phyloP scores from a whole-genome alignment of 768 basidiomycete genomes.

The Galerina sulciceps region DNA sequence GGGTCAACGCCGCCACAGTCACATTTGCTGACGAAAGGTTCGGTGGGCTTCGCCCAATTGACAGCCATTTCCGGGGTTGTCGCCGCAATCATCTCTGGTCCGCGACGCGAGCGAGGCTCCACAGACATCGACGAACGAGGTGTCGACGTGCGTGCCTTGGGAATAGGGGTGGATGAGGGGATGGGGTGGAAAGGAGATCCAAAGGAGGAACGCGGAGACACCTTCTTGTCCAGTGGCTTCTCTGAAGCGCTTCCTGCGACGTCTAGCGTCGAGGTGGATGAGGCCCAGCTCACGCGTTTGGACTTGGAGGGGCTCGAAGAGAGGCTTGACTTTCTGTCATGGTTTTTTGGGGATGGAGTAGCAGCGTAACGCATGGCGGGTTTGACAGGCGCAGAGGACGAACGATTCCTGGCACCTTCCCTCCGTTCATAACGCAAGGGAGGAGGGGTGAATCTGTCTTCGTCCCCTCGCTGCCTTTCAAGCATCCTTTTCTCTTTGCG shows the following conservation, averaged over 20 bases:
- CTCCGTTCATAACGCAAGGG: constrained; percentile 17
- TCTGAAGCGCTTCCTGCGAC: constrained; percentile 17
- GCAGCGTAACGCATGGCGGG: constrained; percentile 5
- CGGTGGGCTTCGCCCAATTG: constrained; percentile 19
- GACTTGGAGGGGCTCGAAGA: constrained; percentile 16
- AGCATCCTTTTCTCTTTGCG: constrained; percentile 20
- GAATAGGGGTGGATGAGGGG: constrained; percentile 7
- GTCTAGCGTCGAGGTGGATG: constrained; percentile 27
- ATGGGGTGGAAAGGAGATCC: neutral
- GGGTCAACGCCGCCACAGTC: constrained; percentile 1
- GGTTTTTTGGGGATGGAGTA: neutral
- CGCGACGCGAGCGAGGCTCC: constrained; percentile 21
- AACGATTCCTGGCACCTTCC: constrained; percentile 2
- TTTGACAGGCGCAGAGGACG: constrained; percentile 10
- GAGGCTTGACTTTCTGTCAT: constrained; percentile 18
- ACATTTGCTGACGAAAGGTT: constrained; percentile 3
- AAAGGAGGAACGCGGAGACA: neutral
- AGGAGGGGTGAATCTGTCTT: constrained; percentile 21
- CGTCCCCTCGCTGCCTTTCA: constrained; percentile 10
- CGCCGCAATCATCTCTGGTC: constrained; percentile 23
- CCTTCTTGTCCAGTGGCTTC: constrained; percentile 13
- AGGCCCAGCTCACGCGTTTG: constrained; percentile 35
- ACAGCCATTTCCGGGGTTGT: constrained; percentile 20
- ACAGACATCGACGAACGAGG: constrained; percentile 14
- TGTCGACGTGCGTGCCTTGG: constrained; percentile 17